Conservation (phyloP, 805 yeast species). For the Komagataella mondaviorum region DNA sequence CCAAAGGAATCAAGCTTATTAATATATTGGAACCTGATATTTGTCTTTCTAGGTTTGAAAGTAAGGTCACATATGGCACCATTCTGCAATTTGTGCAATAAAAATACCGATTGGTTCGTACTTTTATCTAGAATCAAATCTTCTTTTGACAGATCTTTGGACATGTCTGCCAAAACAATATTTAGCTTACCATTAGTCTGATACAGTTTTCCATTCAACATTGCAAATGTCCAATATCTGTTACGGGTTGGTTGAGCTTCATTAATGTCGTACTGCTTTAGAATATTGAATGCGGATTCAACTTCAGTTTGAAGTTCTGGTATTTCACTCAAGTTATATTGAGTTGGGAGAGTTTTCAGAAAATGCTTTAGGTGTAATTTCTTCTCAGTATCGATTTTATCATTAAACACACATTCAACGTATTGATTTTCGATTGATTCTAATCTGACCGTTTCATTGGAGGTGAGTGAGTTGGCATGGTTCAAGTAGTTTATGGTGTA, state of each 20-base stretch:
- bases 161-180: not conserved
- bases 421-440: not conserved
- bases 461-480: not conserved
- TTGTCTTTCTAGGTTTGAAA: constrained; percentile 12
- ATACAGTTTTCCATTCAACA: not conserved
- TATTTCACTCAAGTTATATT: not conserved
- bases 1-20: constrained; percentile 6
- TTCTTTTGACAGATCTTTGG: not conserved
- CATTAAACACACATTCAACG: not conserved
- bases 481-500: not conserved
- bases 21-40: constrained; percentile 15
- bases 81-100: constrained; percentile 13
- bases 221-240: not conserved
- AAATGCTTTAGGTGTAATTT: not conserved
- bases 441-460: not conserved
- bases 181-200: not conserved
- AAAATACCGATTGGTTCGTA: constrained; percentile 13
- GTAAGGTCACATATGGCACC: constrained; percentile 22
- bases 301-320: not conserved
- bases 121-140: not conserved
- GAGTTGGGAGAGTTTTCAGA: not conserved
- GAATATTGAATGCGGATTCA: not conserved
- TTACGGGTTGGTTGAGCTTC: not conserved
- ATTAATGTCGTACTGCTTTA: not conserved
- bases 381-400: not conserved